Conservation (phyloP, 2,329 filamentous ascomycete genomes). For the Paecilomyces fulvus region DNA sequence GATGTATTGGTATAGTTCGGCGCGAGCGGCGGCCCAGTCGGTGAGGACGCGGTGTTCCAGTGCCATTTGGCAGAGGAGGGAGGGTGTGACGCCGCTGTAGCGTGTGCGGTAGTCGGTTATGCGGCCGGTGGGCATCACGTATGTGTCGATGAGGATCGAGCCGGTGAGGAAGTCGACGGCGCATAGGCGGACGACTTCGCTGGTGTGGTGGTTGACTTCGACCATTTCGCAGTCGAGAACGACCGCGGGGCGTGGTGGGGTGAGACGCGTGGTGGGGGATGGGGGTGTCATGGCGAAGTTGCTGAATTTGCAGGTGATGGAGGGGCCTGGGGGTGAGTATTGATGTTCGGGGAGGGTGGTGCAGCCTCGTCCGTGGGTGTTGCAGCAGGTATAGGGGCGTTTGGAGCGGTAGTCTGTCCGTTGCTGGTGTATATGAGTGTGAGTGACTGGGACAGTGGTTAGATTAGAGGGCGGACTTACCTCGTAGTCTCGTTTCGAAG, state of each 20-base stretch:
- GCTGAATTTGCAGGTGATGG: not conserved
- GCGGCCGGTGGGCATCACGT: constrained; percentile 29
- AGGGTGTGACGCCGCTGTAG: constrained; percentile 32
- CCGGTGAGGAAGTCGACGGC: constrained; percentile 41
- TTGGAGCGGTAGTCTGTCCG: not conserved
- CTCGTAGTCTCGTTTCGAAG: not conserved
- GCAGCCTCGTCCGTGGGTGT: not conserved
- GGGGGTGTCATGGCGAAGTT: not conserved
- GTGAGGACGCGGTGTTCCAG: constrained; percentile 21
- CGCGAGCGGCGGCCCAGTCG: constrained; percentile 38
- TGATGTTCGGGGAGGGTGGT: not conserved
- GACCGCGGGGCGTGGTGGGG: constrained; percentile 20
- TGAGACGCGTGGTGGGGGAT: not conserved
- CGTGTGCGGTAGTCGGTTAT: constrained; percentile 31
- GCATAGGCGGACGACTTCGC: constrained; percentile 30
- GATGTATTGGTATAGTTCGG: constrained; percentile 33
- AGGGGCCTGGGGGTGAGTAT: not conserved
- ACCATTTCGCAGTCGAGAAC: constrained; percentile 46
- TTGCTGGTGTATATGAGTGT: not conserved
- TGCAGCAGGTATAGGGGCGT: not conserved
- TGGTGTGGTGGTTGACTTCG: constrained; percentile 17
- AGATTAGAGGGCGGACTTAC: not conserved
- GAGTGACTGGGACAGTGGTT: not conserved
- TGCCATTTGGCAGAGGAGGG: constrained; percentile 24
- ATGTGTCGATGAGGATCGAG: constrained; percentile 36